Percentiles rank a stretch among this genome's conserved stretches.
Evolutionary conservation across 768 basidiomycete genomes (phyloP).

Genomic region (Boletus coccyginus): DNA sequence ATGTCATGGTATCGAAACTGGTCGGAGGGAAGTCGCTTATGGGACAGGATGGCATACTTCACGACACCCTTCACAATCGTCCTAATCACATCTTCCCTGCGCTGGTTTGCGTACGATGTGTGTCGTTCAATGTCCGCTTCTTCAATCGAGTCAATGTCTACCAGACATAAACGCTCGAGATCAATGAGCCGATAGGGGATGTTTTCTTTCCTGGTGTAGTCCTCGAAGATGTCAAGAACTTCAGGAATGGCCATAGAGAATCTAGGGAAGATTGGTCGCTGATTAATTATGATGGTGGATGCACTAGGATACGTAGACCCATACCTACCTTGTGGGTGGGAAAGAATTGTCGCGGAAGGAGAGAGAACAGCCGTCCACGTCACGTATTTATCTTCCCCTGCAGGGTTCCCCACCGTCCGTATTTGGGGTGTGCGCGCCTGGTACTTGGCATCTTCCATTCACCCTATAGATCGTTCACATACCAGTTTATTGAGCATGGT

Average conservation of each 20-base stretch:
- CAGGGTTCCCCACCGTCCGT: neutral
- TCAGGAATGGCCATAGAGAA: slow-evolving; percentile 14
- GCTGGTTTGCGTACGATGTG: slow-evolving; percentile 22
- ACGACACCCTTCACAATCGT: slow-evolving; percentile 20
- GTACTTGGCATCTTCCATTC: too few relatives aligned
- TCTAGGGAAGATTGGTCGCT: neutral
- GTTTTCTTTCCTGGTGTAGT: slow-evolving; percentile 3
- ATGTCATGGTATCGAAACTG: slow-evolving; percentile 4
- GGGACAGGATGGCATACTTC: slow-evolving; percentile 22
- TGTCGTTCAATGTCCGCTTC: slow-evolving; percentile 22
- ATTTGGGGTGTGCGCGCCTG: neutral
- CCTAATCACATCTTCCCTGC: slow-evolving; percentile 21
- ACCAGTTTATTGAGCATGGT: neutral
- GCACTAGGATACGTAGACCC: neutral
- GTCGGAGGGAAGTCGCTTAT: slow-evolving; percentile 4
- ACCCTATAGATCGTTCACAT: neutral
- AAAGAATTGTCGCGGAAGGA: neutral
- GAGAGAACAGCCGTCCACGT: neutral
- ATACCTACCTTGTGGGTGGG: neutral
- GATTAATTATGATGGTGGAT: neutral
- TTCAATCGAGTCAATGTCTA: slow-evolving; percentile 11
- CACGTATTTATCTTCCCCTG: neutral
- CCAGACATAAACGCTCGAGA: slow-evolving; percentile 11
- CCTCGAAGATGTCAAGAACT: slow-evolving; percentile 13
- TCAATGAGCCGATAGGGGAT: slow-evolving; percentile 20